A percentile compares a stretch with the other conserved stretches of the same genome.
These are phyloP conservation scores for Exophiala mesophila DNA, from an alignment of 2,329 filamentous ascomycete genomes.

Conservation along the genomic window DNA sequence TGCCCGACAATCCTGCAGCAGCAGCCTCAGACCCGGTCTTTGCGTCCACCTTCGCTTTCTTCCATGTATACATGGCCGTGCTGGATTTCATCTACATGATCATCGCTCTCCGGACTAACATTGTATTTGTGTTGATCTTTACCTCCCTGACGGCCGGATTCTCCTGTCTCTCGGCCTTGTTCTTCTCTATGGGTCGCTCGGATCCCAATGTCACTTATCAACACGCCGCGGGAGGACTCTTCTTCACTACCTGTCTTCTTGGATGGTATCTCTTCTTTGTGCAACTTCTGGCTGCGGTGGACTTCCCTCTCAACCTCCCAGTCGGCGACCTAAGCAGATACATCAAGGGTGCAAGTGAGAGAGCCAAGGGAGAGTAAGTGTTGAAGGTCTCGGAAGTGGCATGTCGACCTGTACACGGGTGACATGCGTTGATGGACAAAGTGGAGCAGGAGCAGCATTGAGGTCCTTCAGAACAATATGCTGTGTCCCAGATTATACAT, in stretches of 20 bases:
- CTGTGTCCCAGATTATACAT: too few relatives aligned
- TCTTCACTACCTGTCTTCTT: conserved; percentile 47
- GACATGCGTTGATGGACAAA: neutral
- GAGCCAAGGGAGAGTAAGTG: conserved; percentile 18
- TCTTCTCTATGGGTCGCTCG: conserved; percentile 21
- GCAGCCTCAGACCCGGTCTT: conserved; percentile 25
- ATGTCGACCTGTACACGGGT: too few relatives aligned
- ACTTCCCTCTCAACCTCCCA: conserved; percentile 54
- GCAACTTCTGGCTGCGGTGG: conserved; percentile 52
- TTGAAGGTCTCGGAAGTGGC: too few relatives aligned
- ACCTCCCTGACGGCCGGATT: conserved; percentile 57
- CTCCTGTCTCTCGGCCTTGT: conserved; percentile 49
- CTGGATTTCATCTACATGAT: conserved; percentile 63
- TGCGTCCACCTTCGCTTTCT: conserved; percentile 46
- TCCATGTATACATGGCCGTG: conserved; percentile 62
- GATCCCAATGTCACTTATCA: conserved; percentile 8
- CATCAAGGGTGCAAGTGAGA: conserved; percentile 32
- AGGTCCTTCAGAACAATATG: neutral
- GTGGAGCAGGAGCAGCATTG: neutral
- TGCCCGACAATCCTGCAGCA: conserved; percentile 26
- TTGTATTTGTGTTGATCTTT: conserved; percentile 68
- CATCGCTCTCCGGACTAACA: conserved; percentile 66
- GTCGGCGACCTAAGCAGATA: conserved; percentile 53
- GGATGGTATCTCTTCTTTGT: conserved; percentile 56
- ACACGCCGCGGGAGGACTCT: conserved; percentile 44